Percentiles rank a stretch among this genome's conserved stretches.
Evolutionary conservation across 2,329 filamentous ascomycete species (phyloP).

Genomic region (Hypoxylon sp.): DNA sequence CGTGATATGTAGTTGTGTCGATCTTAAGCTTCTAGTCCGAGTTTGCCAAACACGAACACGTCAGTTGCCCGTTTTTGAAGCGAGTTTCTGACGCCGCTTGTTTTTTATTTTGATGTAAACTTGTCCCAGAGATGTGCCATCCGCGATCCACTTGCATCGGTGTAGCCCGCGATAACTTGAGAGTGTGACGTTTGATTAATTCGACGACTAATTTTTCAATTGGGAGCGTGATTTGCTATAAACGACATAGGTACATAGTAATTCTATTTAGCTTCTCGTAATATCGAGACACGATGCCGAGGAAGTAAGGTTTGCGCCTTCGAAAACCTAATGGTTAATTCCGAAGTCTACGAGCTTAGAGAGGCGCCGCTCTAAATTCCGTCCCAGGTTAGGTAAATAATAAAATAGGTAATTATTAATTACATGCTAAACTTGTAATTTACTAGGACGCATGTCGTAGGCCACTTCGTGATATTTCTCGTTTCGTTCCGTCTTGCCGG

Average conservation of each 20-base stretch:
- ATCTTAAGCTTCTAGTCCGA: slow-evolving; percentile 29
- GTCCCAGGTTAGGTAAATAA: slow-evolving; percentile 27
- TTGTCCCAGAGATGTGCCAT: slow-evolving; percentile 31
- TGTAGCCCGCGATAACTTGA: slow-evolving; percentile 12
- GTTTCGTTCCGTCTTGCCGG: slow-evolving; percentile 34
- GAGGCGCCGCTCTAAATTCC: slow-evolving; percentile 24
- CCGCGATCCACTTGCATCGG: slow-evolving; percentile 18
- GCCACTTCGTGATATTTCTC: slow-evolving; percentile 14
- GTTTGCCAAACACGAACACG: slow-evolving; percentile 17
- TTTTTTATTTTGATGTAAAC: slow-evolving; percentile 27
- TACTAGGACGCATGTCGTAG: background rate
- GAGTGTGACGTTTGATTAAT: background rate
- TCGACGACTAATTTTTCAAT: no score
- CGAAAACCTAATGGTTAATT: background rate
- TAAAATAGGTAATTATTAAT: slow-evolving; percentile 8
- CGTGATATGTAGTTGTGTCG: slow-evolving; percentile 35
- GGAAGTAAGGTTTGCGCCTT: slow-evolving; percentile 18
- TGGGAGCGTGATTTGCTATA: no score
- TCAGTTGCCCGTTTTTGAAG: slow-evolving; percentile 21
- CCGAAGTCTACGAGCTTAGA: slow-evolving; percentile 16
- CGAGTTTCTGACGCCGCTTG: slow-evolving; percentile 21
- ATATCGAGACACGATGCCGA: slow-evolving; percentile 22
- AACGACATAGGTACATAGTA: background rate
- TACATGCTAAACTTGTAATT: slow-evolving; percentile 13
- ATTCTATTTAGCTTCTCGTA: slow-evolving; percentile 9